Evolutionary conservation across 2,329 filamentous ascomycete genomes (phyloP), one percentile per base, ranked within the genome.

Genomic region (Fusarium graminum): DNA sequence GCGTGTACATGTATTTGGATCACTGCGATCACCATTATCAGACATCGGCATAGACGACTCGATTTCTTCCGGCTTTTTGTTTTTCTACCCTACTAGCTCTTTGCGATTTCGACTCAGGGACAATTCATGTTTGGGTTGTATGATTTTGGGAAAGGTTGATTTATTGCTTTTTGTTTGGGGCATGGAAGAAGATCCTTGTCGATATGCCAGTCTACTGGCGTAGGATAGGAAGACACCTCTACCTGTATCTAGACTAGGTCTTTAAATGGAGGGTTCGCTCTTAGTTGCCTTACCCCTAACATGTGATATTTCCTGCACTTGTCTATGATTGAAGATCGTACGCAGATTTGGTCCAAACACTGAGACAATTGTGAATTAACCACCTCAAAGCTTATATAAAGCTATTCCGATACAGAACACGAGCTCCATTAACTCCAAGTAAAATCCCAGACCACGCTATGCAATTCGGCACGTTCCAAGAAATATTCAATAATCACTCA

Each of bases 401-500:
- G 41, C 45, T 45, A 19, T 62, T 38, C 29, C 41, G 36, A 53
- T 46, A 62, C 38, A 52, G 57, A 46, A 66, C 36, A 59, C 45
- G 49, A 54, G 44, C 52, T 43, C 65, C 61, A 41, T 17, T 52
- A 68, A 68, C 65, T 66, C 65, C 65, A 57, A 62, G 43, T 47
- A 65, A 65, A 36, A 65, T 46, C 43, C 52, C 25, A 52, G 29
- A 43, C 46, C 58, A 53, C 44, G 64, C 44, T 58, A 59, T 66
- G 50, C 63, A 50, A 66, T 45, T 34, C 38, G 25, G 17, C 43
- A 42, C 40, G 11, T 45, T 47, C 38, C 16, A 45, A 17, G 49
- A 41, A 19, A n/a, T 59, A 36, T 46, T 80, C 64, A 92, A 69
- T 92, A 92, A 68, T 93, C 90, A 52, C 85, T 85, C 74, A 93